Evolutionary conservation across 129 eudicot species (phyloP), one percentile per base, ranked within the genome.

Genomic region (Helianthus tuberosus): DNA sequence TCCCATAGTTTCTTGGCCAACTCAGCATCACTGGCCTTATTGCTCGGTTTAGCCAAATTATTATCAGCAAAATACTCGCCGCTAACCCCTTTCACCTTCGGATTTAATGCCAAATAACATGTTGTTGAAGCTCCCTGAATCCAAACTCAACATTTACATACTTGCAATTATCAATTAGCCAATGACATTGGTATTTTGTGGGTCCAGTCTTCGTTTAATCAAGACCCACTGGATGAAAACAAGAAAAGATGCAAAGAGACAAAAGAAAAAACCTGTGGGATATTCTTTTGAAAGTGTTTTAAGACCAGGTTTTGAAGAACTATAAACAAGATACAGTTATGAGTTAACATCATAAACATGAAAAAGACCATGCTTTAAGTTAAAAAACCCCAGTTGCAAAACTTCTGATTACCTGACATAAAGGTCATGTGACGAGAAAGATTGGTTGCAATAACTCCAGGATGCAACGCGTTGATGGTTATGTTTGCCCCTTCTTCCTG

Each of bases 101-200:
- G 96, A 73, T 86, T 84, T 84, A 89, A 69, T 59, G 96, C 92
- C 69, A 86, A 78, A 63, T 77, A 89, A 65, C 96, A 86, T 29
- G 88, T 80, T 1, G 96, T 86, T 49, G 96, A 88, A 39, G 96
- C 92, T 68, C 87, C 87, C 87, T 82, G 61, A 35, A 68, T 47
- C 44, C 55, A 62, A 41, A 62, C 8, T 48, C 60, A 77, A 47
- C 43, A 47, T 8, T 20, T 55, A 50, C 55, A 13, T 1, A 50
- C 55, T 13, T 50, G n/a, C 2, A 50, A 20, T 50, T 50, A 54
- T 54, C 11, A 20, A 0, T 16, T 55, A 8, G 14, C 20, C 16
- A 50, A 50, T 50, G 20, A 14, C 43, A 64, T 17, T 2, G 12
- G 25, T 46, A 14, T 50, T 14, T 13, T 50, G 55, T 14, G 55